Evolutionary conservation across 2,329 filamentous ascomycete genomes (phyloP).

Genomic region (Escovopsis sp.): DNA sequence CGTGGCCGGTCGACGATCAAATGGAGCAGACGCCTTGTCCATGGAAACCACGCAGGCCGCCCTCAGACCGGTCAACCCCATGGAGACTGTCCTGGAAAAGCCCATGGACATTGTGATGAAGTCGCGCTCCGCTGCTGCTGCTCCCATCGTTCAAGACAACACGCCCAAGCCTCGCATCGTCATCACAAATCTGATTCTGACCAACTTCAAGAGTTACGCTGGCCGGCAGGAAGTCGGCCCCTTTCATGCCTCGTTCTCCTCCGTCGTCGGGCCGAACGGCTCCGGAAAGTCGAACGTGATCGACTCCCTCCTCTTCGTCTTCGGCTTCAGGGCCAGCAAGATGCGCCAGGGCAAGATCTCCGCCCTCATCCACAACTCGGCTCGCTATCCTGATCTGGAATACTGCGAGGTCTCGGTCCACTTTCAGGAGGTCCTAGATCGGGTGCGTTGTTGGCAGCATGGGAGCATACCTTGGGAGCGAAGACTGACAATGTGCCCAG

Average conservation of each 20-base stretch:
- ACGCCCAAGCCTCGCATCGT: constrained; percentile 77
- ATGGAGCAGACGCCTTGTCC: constrained; percentile 38
- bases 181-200: constrained; percentile 81
- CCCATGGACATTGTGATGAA: constrained; percentile 92
- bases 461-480: no score
- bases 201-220: constrained; percentile 98
- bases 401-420: constrained; percentile 93
- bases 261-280: constrained; percentile 92
- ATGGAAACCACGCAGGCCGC: constrained; percentile 22
- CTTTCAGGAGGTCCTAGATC: constrained; percentile 88
- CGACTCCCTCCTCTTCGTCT: constrained; percentile 95
- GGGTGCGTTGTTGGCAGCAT: constrained; percentile 28
- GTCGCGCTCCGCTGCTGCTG: constrained; percentile 55
- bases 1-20: constrained; percentile 61
- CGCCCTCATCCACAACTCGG: constrained; percentile 93
- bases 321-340: constrained; percentile 96
- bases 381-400: constrained; percentile 68
- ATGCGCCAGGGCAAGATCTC: constrained; percentile 99
- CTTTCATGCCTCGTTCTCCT: constrained; percentile 94
- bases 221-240: constrained; percentile 89
- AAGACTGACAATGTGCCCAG: constrained; percentile 22
- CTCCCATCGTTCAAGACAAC: constrained; percentile 55
- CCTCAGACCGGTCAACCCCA: constrained; percentile 58
- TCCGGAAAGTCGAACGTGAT: constrained; percentile 99
- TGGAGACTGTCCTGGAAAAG: constrained; percentile 66